Evolutionary conservation across 2,329 filamentous ascomycete species (phyloP).

Genomic region (Aspergillus novofumigatus): DNA sequence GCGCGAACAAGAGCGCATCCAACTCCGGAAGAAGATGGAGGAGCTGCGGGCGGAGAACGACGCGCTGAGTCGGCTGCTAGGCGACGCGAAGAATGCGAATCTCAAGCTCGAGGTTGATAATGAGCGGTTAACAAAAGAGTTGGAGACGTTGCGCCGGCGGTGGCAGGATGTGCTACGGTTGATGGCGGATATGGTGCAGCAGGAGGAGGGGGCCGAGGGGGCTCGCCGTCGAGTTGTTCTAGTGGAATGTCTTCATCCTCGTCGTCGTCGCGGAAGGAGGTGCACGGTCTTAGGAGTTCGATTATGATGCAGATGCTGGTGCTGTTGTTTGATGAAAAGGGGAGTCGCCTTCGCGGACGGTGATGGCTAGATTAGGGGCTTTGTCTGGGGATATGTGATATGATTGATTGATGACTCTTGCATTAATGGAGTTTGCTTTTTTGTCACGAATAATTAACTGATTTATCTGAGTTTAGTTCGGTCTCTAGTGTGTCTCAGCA

Average conservation of each 20-base stretch:
- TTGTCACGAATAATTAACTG: too few relatives aligned
- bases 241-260: background rate
- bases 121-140: background rate
- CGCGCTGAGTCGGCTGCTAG: background rate
- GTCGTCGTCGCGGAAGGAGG: background rate
- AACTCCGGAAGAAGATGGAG: background rate
- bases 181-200: constrained; percentile 2
- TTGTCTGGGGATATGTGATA: too few relatives aligned
- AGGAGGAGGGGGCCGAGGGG: background rate
- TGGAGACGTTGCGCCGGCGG: background rate
- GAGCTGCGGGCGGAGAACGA: background rate
- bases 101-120: background rate
- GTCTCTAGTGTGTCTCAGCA: too few relatives aligned
- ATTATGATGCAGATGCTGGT: constrained; percentile 3
- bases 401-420: too few relatives aligned
- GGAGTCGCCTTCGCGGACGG: background rate
- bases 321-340: background rate
- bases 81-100: background rate
- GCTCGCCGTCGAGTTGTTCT: background rate
- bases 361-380: too few relatives aligned
- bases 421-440: too few relatives aligned
- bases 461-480: too few relatives aligned
- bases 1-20: background rate
- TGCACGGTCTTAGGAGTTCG: background rate
- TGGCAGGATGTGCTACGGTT: constrained; percentile 1